These are phyloP conservation scores for Catunica adiposa DNA, from an alignment of 2,329 filamentous ascomycete genomes.

Conservation along the genomic window DNA sequence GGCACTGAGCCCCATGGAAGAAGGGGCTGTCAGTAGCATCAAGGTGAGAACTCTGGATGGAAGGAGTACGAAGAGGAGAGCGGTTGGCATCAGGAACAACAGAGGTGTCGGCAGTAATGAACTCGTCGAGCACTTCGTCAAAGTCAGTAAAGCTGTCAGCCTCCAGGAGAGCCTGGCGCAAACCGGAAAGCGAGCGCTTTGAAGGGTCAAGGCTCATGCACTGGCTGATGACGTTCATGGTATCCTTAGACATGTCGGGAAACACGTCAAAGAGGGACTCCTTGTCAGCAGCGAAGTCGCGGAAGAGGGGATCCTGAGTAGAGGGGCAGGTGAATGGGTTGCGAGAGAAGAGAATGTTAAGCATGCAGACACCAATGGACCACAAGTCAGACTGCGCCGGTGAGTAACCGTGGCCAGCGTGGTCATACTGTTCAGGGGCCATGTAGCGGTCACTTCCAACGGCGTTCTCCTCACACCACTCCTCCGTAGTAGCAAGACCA, in stretches of 20 bases:
- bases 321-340: constrained; percentile 91
- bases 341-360: constrained; percentile 91
- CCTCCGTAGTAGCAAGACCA: constrained; percentile 74
- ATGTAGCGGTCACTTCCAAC: constrained; percentile 98
- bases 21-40: constrained; percentile 19
- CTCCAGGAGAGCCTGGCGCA: constrained; percentile 61
- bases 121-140: constrained; percentile 69
- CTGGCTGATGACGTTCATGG: constrained; percentile 80
- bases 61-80: constrained; percentile 88
- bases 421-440: constrained; percentile 96
- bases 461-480: constrained; percentile 81
- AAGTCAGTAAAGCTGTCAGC: constrained; percentile 85
- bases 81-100: constrained; percentile 73
- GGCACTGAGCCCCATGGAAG: constrained; percentile 2
- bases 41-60: constrained; percentile 63
- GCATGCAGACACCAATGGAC: constrained; percentile 89
- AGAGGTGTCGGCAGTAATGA: constrained; percentile 68
- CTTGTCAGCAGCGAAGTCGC: constrained; percentile 84
- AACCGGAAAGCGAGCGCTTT: constrained; percentile 66
- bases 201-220: constrained; percentile 82
- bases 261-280: constrained; percentile 97
- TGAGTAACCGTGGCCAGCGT: constrained; percentile 71
- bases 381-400: constrained; percentile 89
- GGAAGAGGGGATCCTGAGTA: constrained; percentile 77
- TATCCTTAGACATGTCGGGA: constrained; percentile 95